Base-by-base conservation (phyloP, 768 basidiomycete species). In the Pluteus cervinus region DNA sequence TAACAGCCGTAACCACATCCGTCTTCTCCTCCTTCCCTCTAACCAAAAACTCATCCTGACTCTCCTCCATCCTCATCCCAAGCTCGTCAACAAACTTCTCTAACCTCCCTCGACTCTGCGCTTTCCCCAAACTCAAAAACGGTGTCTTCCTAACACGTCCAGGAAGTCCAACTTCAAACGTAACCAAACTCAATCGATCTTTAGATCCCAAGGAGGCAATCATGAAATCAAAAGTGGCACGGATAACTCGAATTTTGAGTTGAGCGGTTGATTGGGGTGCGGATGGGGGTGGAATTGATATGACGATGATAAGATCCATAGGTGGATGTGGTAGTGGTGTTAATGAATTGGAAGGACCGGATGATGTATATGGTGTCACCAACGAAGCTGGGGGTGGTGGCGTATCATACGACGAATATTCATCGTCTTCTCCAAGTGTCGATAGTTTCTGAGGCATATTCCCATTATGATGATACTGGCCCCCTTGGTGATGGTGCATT, bases 1-100 rank as follows among this genome's bases (percentile, higher is more conserved):
- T 99, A 40, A 97, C 89, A n/a, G 93, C 96, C 8, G 93, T 94
- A 16, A 98, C 91, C 12, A 99, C 94, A 57, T 96, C 94, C 18
- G 89, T 89, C 62, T 92, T 88, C 61, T 97, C 93, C 12, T 97
- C 93, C 54, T 83, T 83, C 10, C 79, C 79, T 42, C 79, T 69
- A 14, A 88, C 77, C 56, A 83, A 58, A 42, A 81, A 82, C 30
- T 71, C 62, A 43, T 71, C 70, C 39, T 61, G 54, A 21, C 40
- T 46, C 16, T 72, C 69, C 1, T 69, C 67, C 44, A 58, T 51
- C 60, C 44, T 58, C 47, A 33, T 61, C 50, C 63, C 70, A 11
- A 87, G 73, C 47, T 79, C 79, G 37, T 89, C 83, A 24, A 96
- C 72, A 56, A 96, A 93, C 53, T 73, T 79, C 40, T 73, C 69